These are phyloP conservation scores for Colletotrichum cordylinicola DNA, from an alignment of 2,329 filamentous ascomycete species.

Conservation along the genomic window DNA sequence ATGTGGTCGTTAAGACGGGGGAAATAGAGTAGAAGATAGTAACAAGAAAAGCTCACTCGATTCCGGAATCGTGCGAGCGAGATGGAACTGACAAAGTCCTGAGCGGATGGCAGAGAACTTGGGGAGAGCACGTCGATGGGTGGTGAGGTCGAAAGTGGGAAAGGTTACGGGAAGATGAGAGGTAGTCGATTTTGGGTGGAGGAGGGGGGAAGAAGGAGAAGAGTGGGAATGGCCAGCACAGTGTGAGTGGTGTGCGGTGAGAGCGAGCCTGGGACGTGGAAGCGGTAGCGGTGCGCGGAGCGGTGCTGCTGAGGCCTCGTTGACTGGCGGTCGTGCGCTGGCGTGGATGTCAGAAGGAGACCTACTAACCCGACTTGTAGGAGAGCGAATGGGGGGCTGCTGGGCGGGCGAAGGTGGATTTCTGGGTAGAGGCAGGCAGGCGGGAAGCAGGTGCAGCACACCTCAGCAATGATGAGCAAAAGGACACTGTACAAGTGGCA, in stretches of 20 bases:
- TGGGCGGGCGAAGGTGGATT: not conserved
- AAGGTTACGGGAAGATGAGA: constrained; percentile 24
- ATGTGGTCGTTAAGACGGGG: constrained; percentile 21
- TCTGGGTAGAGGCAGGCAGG: constrained; percentile 2
- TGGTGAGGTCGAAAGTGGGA: constrained; percentile 25
- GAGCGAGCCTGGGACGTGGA: not conserved
- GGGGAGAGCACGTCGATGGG: constrained; percentile 23
- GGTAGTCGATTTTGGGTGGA: constrained; percentile 25
- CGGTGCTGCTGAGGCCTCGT: constrained; percentile 5
- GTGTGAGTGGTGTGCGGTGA: constrained; percentile 16
- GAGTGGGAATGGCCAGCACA: constrained; percentile 23
- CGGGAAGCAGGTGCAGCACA: not conserved
- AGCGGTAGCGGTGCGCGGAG: not conserved
- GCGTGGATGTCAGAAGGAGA: constrained; percentile 22
- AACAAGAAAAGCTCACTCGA: constrained; percentile 23
- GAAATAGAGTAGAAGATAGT: constrained; percentile 8
- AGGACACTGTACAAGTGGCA: constrained; percentile 18
- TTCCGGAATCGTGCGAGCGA: constrained; percentile 23
- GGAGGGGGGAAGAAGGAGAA: constrained; percentile 26
- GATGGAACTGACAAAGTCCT: constrained; percentile 22
- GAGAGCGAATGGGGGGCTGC: constrained; percentile 13
- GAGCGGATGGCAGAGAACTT: constrained; percentile 24
- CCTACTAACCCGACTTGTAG: constrained; percentile 21
- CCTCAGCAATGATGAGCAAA: not conserved
- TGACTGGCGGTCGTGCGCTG: constrained; percentile 7